phyloP scores from a whole-genome alignment of 148 eudicot genomes.

The Chenopodium suecicum region DNA sequence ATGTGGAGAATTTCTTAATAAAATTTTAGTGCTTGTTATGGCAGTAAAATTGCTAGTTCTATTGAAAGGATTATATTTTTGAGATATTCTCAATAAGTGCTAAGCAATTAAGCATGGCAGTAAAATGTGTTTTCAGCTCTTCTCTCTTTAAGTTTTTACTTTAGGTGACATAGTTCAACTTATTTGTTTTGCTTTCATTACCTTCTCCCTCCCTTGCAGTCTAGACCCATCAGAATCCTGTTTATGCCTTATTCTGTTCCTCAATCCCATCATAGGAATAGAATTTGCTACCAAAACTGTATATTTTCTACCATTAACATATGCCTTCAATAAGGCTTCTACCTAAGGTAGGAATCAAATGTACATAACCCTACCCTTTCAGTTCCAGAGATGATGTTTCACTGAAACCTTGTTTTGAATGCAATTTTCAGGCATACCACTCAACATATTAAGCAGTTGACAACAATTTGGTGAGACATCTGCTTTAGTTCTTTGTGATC shows the following conservation, averaged over 20 bases:
- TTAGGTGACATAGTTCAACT: not conserved
- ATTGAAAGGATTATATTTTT: no score
- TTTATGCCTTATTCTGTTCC: not conserved
- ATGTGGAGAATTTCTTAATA: no score
- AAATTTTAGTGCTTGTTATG: no score
- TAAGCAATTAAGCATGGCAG: no score
- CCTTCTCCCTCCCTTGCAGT: not conserved
- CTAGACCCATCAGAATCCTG: not conserved
- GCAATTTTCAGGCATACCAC: not conserved
- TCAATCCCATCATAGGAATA: not conserved
- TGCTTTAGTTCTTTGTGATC: not conserved
- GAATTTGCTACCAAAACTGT: not conserved
- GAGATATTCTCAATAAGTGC: no score
- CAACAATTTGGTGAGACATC: not conserved
- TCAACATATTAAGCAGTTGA: no score
- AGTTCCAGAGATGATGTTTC: not conserved
- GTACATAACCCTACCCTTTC: not conserved
- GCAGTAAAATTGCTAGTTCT: not conserved
- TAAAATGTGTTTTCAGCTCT: no score
- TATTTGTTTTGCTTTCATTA: not conserved
- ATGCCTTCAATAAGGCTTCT: not conserved
- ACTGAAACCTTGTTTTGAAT: not conserved
- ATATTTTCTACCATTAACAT: not conserved
- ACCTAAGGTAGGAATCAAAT: not conserved
- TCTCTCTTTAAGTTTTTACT: not conserved